Base-by-base conservation (phyloP, 441 rosid species). In the Melastoma candidum region DNA sequence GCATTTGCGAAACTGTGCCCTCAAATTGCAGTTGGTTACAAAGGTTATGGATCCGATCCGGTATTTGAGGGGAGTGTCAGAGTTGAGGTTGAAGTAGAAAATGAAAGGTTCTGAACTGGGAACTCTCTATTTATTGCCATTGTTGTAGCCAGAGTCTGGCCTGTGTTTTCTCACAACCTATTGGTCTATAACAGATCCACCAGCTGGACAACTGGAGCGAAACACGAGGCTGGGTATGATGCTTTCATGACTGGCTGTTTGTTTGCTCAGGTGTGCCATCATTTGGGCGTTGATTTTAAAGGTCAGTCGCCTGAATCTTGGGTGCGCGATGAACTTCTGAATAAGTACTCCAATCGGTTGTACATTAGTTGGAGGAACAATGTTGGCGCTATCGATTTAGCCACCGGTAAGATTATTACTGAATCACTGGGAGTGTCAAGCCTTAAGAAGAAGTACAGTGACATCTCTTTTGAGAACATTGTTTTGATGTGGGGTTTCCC, bases 151-250 rank as follows among this genome's bases (percentile, higher is more conserved):
- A 29, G 36, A 29, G 36, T 12, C 0, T 2, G 6, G 12, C 22
- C 41, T 14, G 55, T 52, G 49, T 66, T 57, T 49, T 1, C 65
- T 53, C 49, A 47, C n/a, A 54, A 49, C 32, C 26, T 24, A 14
- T 36, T 25, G n/a, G 47, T 44, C 60, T 17, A 57, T 55, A 71
- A 56, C 89, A 92, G 98, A 74, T 83, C 69, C 57, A 72, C 84
- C 55, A 67, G 68, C 54, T 92, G 95, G 96, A 81, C 65, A 59
- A 68, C 86, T 54, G 97, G 98, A 69, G 84, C 64, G 26, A 92
- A 85, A 69, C 98, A 92, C 59, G 98, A 92, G 68, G 97, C 98
- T 3, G 98, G 98, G 39, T 92, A 85, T 70, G 98, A 92, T 88
- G 98, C 97, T 66, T 92, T 92, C 74, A 88, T 92, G 98, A 88